These are phyloP conservation scores for Prunus dulcis DNA, from an alignment of 306 rosid species.

Conservation along the genomic window DNA sequence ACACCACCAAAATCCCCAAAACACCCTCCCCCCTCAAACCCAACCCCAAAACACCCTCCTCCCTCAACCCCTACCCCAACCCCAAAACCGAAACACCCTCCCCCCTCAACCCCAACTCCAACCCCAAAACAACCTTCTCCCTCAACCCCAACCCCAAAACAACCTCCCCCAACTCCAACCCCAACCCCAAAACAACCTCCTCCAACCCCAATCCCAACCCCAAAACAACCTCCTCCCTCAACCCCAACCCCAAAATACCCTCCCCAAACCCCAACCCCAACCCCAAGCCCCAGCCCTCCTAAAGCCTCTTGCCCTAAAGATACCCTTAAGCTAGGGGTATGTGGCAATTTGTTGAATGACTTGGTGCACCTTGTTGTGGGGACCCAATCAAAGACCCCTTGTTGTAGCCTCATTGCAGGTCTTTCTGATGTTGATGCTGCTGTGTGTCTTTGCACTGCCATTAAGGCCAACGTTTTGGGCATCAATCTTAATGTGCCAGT, in stretches of 20 bases:
- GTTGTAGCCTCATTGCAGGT: conserved; percentile 43
- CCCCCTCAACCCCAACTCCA: not conserved
- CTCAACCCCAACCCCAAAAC: not conserved
- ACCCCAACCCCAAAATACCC: conserved; percentile 1
- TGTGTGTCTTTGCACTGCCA: conserved; percentile 57
- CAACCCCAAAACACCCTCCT: conserved; percentile 9
- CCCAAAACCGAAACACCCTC: not conserved
- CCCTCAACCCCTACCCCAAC: conserved; percentile 1
- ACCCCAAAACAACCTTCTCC: not conserved
- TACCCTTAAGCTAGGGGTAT: conserved; percentile 48
- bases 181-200: conserved; percentile 7
- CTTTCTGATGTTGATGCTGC: conserved; percentile 50
- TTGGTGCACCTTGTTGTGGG: conserved; percentile 37
- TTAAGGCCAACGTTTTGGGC: conserved; percentile 50
- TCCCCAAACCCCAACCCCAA: not conserved
- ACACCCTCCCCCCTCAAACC: not conserved
- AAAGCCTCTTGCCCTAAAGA: conserved; percentile 35
- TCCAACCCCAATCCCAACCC: not conserved
- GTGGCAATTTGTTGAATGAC: conserved; percentile 37
- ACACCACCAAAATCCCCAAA: conserved; percentile 19
- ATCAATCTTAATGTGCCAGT: conserved; percentile 44
- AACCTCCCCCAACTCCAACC: not conserved
- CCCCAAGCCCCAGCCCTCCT: conserved; percentile 8
- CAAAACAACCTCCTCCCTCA: not conserved
- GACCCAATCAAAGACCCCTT: conserved; percentile 40